Percentiles rank a stretch among this genome's conserved stretches.
These are phyloP conservation scores for Colletotrichum scovillei DNA, from an alignment of 2,329 filamentous ascomycete species.

Conservation along the genomic window DNA sequence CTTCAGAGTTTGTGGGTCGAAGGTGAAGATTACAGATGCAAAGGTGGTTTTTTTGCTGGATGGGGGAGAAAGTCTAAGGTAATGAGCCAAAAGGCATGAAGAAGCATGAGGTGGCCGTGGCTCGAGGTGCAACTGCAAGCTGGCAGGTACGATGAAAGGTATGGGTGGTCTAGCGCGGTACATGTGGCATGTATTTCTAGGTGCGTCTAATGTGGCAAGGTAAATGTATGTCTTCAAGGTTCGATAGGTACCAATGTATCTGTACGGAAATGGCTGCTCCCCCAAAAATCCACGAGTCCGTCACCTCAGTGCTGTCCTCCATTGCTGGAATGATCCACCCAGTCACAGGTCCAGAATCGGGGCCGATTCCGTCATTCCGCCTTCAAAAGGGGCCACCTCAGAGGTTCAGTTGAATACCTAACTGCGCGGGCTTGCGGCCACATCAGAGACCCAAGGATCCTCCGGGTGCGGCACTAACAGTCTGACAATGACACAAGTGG, in stretches of 20 bases:
- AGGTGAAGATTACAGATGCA: slow-evolving; percentile 15
- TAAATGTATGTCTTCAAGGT: slow-evolving; percentile 1
- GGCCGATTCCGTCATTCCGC: slow-evolving; percentile 36
- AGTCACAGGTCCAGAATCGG: slow-evolving; percentile 13
- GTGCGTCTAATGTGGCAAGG: not conserved
- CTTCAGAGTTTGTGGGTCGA: slow-evolving; percentile 21
- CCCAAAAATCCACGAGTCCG: slow-evolving; percentile 27
- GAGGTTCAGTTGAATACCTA: not conserved
- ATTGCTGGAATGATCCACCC: slow-evolving; percentile 15
- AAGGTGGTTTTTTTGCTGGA: slow-evolving; percentile 19
- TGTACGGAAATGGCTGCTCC: not conserved
- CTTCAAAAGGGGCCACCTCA: slow-evolving; percentile 19
- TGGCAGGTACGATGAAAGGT: slow-evolving; percentile 30
- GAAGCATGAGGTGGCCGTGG: slow-evolving; percentile 20
- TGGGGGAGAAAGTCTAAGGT: slow-evolving; percentile 13
- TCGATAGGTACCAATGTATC: not conserved
- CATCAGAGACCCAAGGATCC: slow-evolving; percentile 14
- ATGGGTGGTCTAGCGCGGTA: slow-evolving; percentile 9
- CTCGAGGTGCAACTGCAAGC: slow-evolving; percentile 31
- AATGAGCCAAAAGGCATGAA: slow-evolving; percentile 13
- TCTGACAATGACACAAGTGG: too few species aligned
- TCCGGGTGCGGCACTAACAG: not conserved
- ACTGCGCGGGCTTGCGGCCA: slow-evolving; percentile 15
- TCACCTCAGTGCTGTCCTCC: slow-evolving; percentile 9
- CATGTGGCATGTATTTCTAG: slow-evolving; percentile 19